Evolutionary conservation across 495 filamentous ascomycete species (phyloP).

Genomic region (Trichoderma erinaceum): DNA sequence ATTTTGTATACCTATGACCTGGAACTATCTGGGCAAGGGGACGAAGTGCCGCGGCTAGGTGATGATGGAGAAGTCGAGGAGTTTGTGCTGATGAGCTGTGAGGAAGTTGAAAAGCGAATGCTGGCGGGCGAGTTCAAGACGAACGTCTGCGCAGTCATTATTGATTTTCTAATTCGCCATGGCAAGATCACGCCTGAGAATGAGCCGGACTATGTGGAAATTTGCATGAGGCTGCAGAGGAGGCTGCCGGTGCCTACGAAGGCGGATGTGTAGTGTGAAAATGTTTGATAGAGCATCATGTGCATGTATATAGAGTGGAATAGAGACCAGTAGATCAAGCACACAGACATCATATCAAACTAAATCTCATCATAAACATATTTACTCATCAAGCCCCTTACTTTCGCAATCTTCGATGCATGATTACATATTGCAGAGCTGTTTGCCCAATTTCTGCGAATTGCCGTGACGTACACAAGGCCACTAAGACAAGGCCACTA

Average conservation of each 20-base stretch:
- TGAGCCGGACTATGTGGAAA: conserved; percentile 45
- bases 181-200: conserved; percentile 45
- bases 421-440: too few relatives aligned
- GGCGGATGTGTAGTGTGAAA: not conserved
- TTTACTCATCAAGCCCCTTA: too few relatives aligned
- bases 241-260: conserved; percentile 25
- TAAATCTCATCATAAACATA: too few relatives aligned
- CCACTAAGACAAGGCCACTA: too few relatives aligned
- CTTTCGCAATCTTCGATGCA: too few relatives aligned
- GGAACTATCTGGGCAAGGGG: conserved; percentile 31
- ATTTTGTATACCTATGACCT: conserved; percentile 48
- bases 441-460: too few relatives aligned
- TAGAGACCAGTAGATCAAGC: too few relatives aligned
- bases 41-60: conserved; percentile 31
- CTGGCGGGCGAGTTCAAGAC: conserved; percentile 47
- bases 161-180: conserved; percentile 53
- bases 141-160: conserved; percentile 41
- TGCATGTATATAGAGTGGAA: not conserved
- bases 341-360: too few relatives aligned
- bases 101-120: conserved; percentile 41
- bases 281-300: not conserved
- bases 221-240: conserved; percentile 43
- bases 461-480: too few relatives aligned
- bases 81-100: conserved; percentile 43
- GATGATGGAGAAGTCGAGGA: conserved; percentile 47